A percentile compares a stretch with the other conserved stretches of the same genome.
Conservation (phyloP, 768 basidiomycete genomes). For the Leccinum broughii region DNA sequence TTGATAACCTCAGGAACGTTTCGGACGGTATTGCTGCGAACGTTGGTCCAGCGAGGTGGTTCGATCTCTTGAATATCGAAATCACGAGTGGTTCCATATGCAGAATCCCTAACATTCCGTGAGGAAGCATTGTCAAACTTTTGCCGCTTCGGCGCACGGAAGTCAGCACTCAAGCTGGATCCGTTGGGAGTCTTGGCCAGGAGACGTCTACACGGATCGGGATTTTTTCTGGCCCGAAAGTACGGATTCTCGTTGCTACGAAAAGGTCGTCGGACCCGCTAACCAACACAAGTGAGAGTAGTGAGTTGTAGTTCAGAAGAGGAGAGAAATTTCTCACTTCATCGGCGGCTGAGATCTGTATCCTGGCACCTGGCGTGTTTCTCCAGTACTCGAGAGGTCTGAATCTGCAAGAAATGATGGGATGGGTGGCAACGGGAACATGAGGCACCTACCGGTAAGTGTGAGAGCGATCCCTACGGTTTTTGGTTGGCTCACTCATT, state of each 20-base stretch:
- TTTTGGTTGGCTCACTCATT: conserved; percentile 10
- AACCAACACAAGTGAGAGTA: conserved; percentile 6
- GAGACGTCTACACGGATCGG: conserved; percentile 1
- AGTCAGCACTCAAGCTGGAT: not conserved
- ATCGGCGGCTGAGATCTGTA: conserved; percentile 16
- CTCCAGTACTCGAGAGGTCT: conserved; percentile 15
- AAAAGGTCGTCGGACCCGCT: conserved; percentile 6
- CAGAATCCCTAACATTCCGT: not conserved
- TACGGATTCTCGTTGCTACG: conserved; percentile 21
- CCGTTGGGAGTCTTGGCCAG: conserved; percentile 10
- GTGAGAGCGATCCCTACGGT: conserved; percentile 33
- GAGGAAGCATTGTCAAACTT: conserved; percentile 14
- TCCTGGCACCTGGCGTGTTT: conserved; percentile 22
- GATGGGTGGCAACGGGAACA: conserved; percentile 1
- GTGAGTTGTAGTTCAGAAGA: not conserved
- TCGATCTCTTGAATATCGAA: conserved; percentile 25
- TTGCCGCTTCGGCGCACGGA: conserved; percentile 24
- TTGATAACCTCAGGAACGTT: conserved; percentile 22
- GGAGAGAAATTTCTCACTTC: conserved; percentile 15
- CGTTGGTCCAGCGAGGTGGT: not conserved
- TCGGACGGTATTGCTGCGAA: not conserved
- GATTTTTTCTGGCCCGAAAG: not conserved
- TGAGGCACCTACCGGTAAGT: conserved; percentile 19
- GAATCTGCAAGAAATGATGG: not conserved
- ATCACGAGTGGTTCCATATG: conserved; percentile 5